These are phyloP conservation scores for Ceratobasidium sp. DNA, from an alignment of 1,284 basidiomycete species.

Conservation along the genomic window DNA sequence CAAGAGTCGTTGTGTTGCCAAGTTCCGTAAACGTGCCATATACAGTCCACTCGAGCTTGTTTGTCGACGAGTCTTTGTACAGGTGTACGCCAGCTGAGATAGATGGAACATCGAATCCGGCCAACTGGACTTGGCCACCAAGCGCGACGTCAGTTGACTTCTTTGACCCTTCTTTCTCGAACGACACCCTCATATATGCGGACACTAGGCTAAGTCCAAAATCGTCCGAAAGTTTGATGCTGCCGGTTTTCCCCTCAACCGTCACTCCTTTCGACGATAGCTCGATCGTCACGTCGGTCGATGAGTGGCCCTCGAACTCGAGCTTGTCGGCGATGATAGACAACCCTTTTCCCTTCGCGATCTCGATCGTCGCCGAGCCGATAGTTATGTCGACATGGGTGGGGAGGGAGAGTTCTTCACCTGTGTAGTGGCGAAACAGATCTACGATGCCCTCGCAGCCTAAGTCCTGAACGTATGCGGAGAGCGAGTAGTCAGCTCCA, in stretches of 20 bases:
- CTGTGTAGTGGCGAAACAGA: neutral
- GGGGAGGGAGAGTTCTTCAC: neutral
- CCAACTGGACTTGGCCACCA: neutral
- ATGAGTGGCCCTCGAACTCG: neutral
- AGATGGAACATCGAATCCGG: too few species aligned
- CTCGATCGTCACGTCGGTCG: neutral
- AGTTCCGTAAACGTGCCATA: neutral
- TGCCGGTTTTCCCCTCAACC: neutral
- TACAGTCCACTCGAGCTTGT: neutral
- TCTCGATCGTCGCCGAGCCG: neutral
- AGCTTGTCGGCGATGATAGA: neutral
- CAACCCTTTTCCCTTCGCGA: neutral
- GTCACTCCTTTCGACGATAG: neutral
- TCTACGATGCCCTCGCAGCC: neutral
- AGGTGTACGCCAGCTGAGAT: neutral
- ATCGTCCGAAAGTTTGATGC: neutral
- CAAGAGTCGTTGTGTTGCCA: neutral
- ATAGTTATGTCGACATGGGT: neutral
- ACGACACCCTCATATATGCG: neutral
- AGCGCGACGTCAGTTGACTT: neutral
- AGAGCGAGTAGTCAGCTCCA: neutral
- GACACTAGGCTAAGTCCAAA: neutral
- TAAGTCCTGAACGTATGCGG: neutral
- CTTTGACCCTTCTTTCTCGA: neutral
- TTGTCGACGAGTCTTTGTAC: neutral